Evolutionary conservation across 805 yeast genomes (phyloP).

Genomic region (Starmerella floris): DNA sequence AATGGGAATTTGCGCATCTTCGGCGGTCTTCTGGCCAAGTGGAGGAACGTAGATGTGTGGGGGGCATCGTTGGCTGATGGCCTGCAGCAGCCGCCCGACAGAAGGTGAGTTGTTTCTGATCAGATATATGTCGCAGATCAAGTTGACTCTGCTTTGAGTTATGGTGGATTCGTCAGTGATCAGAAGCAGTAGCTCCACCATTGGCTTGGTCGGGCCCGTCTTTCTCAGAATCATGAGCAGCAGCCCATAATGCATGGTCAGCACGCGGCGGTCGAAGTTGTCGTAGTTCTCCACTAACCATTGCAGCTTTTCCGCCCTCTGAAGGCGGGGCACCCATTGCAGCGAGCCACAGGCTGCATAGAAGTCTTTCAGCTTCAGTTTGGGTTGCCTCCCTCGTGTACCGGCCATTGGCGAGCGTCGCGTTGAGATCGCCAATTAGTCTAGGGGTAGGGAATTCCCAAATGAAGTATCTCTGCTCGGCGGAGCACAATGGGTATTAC

Average conservation of each 20-base stretch:
- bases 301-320: constrained; percentile 7
- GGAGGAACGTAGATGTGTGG: constrained; percentile 13
- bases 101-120: constrained; percentile 11
- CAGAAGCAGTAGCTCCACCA: constrained; percentile 6
- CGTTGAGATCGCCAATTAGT: too few species aligned
- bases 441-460: too few species aligned
- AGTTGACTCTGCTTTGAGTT: constrained; percentile 15
- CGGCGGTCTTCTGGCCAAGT: constrained; percentile 7
- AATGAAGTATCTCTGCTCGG: not conserved
- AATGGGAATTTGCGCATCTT: constrained; percentile 4
- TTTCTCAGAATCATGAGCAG: constrained; percentile 9
- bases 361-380: constrained; percentile 3
- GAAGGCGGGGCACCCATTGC: constrained; percentile 7
- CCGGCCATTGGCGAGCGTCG: not conserved
- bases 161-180: constrained; percentile 8
- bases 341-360: constrained; percentile 4
- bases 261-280: constrained; percentile 3
- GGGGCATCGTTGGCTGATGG: constrained; percentile 2
- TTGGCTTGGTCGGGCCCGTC: constrained; percentile 8
- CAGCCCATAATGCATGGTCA: constrained; percentile 11
- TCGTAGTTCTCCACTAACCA: constrained; percentile 10
- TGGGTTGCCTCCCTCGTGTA: not conserved
- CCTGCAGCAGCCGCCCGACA: constrained; percentile 10
- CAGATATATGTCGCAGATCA: constrained; percentile 4
- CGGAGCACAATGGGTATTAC: not conserved